Percentiles rank a stretch among this genome's conserved stretches.
These are phyloP conservation scores for Lepidium campestre DNA, from an alignment of 441 rosid species.

Conservation along the genomic window DNA sequence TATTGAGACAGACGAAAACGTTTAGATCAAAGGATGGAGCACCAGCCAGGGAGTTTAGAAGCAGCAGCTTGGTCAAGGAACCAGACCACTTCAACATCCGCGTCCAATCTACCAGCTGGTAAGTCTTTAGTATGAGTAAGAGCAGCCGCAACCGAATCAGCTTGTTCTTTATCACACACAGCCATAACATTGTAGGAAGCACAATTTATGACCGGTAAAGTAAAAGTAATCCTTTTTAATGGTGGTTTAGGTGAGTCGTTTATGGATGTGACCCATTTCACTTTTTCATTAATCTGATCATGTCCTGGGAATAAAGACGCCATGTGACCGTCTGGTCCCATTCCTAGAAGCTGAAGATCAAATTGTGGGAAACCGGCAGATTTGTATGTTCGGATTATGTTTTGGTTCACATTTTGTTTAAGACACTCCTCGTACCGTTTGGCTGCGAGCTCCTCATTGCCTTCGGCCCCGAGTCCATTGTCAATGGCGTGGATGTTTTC, in stretches of 20 bases:
- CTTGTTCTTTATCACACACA: conserved; percentile 56
- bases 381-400: conserved; percentile 37
- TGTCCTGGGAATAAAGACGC: conserved; percentile 82
- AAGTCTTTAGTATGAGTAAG: conserved; percentile 29
- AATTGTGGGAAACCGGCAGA: conserved; percentile 57
- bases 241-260: conserved; percentile 79
- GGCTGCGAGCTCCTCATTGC: conserved; percentile 56
- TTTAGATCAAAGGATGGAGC: conserved; percentile 10
- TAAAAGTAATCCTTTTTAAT: conserved; percentile 62
- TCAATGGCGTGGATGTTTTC: conserved; percentile 65
- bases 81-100: conserved; percentile 69
- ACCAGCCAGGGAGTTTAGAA: conserved; percentile 32
- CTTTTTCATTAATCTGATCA: conserved; percentile 45
- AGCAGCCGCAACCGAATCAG: conserved; percentile 46
- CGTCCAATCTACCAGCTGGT: conserved; percentile 56
- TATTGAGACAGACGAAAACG: neutral
- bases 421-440: conserved; percentile 53
- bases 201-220: conserved; percentile 74
- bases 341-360: conserved; percentile 74
- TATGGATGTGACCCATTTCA: conserved; percentile 73
- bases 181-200: conserved; percentile 59
- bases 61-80: conserved; percentile 82
- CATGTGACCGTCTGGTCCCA: conserved; percentile 86
- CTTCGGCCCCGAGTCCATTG: conserved; percentile 52
- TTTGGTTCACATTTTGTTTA: conserved; percentile 37